Percentiles rank a stretch among this genome's conserved stretches.
phyloP scores from a whole-genome alignment of 2,329 filamentous ascomycete species.

The Colletotrichum incanum region DNA sequence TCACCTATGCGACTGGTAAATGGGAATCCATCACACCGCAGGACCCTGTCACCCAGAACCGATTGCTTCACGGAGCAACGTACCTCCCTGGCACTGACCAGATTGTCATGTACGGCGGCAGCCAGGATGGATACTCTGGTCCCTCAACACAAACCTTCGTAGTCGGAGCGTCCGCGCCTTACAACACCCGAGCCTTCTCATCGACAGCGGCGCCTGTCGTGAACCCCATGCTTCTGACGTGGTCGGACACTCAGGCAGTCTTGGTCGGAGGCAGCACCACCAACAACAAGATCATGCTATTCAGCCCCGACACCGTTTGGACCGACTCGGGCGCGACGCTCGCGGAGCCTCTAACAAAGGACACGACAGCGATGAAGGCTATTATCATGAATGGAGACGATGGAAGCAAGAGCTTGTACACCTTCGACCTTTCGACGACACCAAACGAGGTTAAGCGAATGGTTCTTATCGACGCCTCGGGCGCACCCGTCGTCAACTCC shows the following conservation, averaged over 20 bases:
- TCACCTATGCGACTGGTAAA: constrained; percentile 66
- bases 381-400: constrained; percentile 81
- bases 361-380: constrained; percentile 70
- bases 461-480: constrained; percentile 75
- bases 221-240: constrained; percentile 81
- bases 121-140: constrained; percentile 69
- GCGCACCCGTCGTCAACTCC: constrained; percentile 66
- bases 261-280: constrained; percentile 81
- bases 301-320: constrained; percentile 77
- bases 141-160: constrained; percentile 83
- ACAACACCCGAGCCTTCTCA: constrained; percentile 71
- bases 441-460: constrained; percentile 84
- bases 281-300: constrained; percentile 81
- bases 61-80: constrained; percentile 81
- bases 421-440: constrained; percentile 81
- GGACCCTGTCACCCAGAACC: constrained; percentile 74
- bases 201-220: constrained; percentile 74
- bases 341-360: constrained; percentile 71
- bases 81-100: constrained; percentile 80
- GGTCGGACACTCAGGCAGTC: constrained; percentile 79
- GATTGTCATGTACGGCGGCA: constrained; percentile 87
- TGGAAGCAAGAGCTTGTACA: constrained; percentile 83
- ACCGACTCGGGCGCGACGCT: constrained; percentile 76
- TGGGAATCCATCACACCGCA: constrained; percentile 65
- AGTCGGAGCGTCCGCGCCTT: constrained; percentile 77